Conservation (phyloP, 306 rosid species). For the Dalbergia oliveri region DNA sequence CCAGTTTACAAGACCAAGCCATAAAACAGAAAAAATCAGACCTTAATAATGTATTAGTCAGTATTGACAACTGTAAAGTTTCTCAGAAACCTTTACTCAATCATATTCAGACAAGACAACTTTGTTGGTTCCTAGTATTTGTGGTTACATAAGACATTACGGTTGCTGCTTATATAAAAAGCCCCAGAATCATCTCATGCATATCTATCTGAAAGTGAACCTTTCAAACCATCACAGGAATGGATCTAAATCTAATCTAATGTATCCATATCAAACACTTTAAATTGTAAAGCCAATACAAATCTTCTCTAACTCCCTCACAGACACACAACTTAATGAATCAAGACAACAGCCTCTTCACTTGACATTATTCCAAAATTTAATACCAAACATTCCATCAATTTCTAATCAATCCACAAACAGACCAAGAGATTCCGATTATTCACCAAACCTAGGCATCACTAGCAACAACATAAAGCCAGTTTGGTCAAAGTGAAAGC, state of each 20-base stretch:
- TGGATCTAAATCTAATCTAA: background rate
- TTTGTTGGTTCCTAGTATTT: no score
- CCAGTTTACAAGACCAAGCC: no score
- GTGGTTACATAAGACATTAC: background rate
- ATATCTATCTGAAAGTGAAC: background rate
- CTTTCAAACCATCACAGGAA: constrained; percentile 16
- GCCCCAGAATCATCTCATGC: background rate
- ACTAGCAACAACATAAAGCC: background rate
- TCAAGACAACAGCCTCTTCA: background rate
- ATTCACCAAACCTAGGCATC: background rate
- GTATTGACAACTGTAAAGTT: no score
- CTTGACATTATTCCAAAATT: background rate
- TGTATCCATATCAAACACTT: background rate
- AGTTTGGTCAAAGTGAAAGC: no score
- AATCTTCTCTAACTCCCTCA: constrained; percentile 1
- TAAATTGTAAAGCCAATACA: background rate
- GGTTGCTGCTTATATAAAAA: constrained; percentile 1
- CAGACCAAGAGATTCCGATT: background rate
- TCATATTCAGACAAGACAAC: no score
- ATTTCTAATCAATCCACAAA: background rate
- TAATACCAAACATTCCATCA: background rate
- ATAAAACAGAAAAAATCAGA: no score
- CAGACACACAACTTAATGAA: background rate
- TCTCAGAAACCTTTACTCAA: no score
- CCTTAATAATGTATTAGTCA: no score